Percentiles rank a stretch among this genome's conserved stretches.
Conservation (phyloP, 2,329 filamentous ascomycete genomes). For the Cadophora luteo-olivacea region DNA sequence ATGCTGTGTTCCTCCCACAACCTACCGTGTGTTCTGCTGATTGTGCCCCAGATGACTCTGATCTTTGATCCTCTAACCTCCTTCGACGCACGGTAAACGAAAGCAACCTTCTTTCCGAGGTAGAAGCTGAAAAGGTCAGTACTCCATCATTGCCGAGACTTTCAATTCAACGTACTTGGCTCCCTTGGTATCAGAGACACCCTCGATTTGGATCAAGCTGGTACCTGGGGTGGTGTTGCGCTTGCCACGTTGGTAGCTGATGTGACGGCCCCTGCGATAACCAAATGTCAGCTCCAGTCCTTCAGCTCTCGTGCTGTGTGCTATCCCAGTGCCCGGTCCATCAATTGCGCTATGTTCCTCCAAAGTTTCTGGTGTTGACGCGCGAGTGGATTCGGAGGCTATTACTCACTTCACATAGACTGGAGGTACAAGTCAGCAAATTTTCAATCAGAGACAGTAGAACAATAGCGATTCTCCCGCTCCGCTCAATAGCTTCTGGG, state of each 20-base stretch:
- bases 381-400: constrained; percentile 31
- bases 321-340: constrained; percentile 13
- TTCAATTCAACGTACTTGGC: constrained; percentile 71
- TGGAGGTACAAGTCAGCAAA: constrained; percentile 50
- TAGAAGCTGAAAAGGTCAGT: constrained; percentile 71
- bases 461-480: not conserved
- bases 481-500: not conserved
- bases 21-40: constrained; percentile 92
- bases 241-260: constrained; percentile 97
- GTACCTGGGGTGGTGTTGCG: constrained; percentile 89
- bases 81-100: constrained; percentile 95
- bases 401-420: constrained; percentile 89
- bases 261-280: constrained; percentile 84
- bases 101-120: constrained; percentile 98
- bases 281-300: constrained; percentile 34
- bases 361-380: not conserved
- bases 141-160: constrained; percentile 7
- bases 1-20: constrained; percentile 29
- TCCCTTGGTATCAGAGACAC: constrained; percentile 87
- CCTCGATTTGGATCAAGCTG: constrained; percentile 98
- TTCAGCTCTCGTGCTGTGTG: constrained; percentile 16
- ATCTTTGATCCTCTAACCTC: constrained; percentile 98
- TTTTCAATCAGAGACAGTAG: constrained; percentile 21
- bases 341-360: constrained; percentile 16
- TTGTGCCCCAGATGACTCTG: constrained; percentile 98